A percentile compares a stretch with the other conserved stretches of the same genome.
These are phyloP conservation scores for Ehretia macrophylla DNA, from an alignment of 257 asterid species.

Conservation along the genomic window DNA sequence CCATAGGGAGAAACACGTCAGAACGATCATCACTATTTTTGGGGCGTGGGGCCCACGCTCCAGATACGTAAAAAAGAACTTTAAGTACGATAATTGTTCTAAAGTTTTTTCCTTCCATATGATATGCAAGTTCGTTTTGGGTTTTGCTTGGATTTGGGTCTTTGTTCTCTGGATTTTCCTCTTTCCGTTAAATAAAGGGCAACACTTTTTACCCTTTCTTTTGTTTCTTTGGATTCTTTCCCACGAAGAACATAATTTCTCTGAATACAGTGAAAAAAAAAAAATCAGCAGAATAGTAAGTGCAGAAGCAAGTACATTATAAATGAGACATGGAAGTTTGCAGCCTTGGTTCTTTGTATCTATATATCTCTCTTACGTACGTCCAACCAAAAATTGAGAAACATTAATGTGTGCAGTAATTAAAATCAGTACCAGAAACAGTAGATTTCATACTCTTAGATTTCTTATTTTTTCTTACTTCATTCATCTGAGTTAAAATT, in stretches of 20 bases:
- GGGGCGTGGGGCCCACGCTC: too few relatives aligned
- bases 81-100: too few relatives aligned
- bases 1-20: too few relatives aligned
- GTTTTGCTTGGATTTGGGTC: conserved; percentile 16
- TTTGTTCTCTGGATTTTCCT: conserved; percentile 8
- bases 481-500: too few relatives aligned
- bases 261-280: conserved; percentile 40
- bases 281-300: conserved; percentile 31
- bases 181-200: conserved; percentile 12
- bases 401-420: background rate
- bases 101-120: too few relatives aligned
- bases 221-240: conserved; percentile 32
- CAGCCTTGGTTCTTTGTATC: conserved; percentile 40
- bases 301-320: background rate
- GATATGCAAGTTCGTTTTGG: background rate
- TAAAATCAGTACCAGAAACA: background rate
- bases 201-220: conserved; percentile 11
- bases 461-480: too few relatives aligned
- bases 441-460: background rate
- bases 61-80: too few relatives aligned
- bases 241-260: conserved; percentile 50
- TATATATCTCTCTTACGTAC: background rate
- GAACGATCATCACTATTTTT: too few relatives aligned
- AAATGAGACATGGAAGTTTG: conserved; percentile 57
- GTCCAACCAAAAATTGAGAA: conserved; percentile 11